Base-by-base conservation (phyloP, 2,329 filamentous ascomycete species). In the Saccharata proteae region DNA sequence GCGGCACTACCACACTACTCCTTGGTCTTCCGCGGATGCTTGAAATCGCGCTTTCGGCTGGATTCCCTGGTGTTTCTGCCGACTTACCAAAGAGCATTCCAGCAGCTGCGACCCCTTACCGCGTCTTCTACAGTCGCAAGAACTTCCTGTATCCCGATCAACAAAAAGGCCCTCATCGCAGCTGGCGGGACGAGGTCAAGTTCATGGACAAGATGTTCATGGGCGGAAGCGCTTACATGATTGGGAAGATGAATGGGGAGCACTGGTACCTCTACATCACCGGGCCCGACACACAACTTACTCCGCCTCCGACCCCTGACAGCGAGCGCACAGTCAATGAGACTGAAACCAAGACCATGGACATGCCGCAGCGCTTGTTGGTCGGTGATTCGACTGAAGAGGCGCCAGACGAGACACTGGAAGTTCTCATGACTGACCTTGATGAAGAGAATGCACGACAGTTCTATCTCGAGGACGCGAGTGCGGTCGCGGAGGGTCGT, bases 241-340 rank as follows among this genome's bases (percentile, higher is more conserved):
- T 98, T 43, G 90, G 90, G 50, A 96, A 94, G 64, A 96, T 96
- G 88, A 98, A 98, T 46, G 88, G 90, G 36, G 90, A 98, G 57
- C 90, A 98, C 49, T 98, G 90, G 90, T 96, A 96, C 55, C 66
- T 98, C 34, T 98, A 98, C 62, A 77, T 96, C 48, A 96, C 90
- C 9, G 83, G 83, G 30, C 88, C 90, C 12, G 77, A 80, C 52
- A 77, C 73, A 28, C 65, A 72, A 32, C 65, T 92, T 42, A 93
- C 86, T 1, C 85, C 86, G 4, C 86, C 88, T 35, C 67, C 76
- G 17, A 93, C 81, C 8, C 86, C 88, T 5, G 57, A 55, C 8
- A 49, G 52, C 18, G 60, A 71, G 30, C 62, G 64, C 39, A 52
- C 53, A 10, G 34, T 43, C 6, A 42, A 41, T 12, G 61, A 69